phyloP scores from a whole-genome alignment of 306 rosid species.

The Rosa rugosa region DNA sequence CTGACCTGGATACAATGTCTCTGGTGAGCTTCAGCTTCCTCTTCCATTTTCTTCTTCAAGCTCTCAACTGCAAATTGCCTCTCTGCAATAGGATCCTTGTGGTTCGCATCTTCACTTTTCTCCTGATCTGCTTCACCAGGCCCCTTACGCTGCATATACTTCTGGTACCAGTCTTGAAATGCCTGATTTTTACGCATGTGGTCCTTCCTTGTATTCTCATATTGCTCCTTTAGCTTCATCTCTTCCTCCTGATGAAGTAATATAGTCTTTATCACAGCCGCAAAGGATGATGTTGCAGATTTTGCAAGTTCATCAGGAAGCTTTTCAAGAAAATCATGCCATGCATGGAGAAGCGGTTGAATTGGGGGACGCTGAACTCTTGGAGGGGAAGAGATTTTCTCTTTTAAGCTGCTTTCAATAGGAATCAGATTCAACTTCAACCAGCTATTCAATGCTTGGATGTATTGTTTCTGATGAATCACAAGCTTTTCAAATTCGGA shows the following conservation, averaged over 20 bases:
- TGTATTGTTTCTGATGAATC: conserved; percentile 72
- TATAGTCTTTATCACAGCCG: conserved; percentile 69
- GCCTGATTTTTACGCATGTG: conserved; percentile 56
- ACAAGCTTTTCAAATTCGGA: conserved; percentile 68
- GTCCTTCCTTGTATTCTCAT: conserved; percentile 66
- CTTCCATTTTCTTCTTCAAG: conserved; percentile 73
- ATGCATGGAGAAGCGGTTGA: conserved; percentile 57
- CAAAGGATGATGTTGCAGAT: conserved; percentile 72
- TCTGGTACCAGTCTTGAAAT: conserved; percentile 75
- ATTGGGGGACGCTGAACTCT: conserved; percentile 69
- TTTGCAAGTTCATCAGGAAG: conserved; percentile 83
- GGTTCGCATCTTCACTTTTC: conserved; percentile 58
- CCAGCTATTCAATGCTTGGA: conserved; percentile 70
- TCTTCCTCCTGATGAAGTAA: conserved; percentile 77
- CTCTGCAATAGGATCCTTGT: conserved; percentile 57
- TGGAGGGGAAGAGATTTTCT: conserved; percentile 70
- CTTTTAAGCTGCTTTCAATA: conserved; percentile 78
- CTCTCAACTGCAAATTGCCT: conserved; percentile 64
- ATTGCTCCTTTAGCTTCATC: conserved; percentile 75
- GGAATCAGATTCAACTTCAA: conserved; percentile 77
- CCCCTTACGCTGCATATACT: conserved; percentile 49
- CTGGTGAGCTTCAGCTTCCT: conserved; percentile 65
- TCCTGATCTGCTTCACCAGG: conserved; percentile 49
- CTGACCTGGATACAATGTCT: conserved; percentile 66
- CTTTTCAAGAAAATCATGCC: conserved; percentile 80